phyloP scores from a whole-genome alignment of 2,329 filamentous ascomycete species.

The Pyrenophora tritici-repentis region DNA sequence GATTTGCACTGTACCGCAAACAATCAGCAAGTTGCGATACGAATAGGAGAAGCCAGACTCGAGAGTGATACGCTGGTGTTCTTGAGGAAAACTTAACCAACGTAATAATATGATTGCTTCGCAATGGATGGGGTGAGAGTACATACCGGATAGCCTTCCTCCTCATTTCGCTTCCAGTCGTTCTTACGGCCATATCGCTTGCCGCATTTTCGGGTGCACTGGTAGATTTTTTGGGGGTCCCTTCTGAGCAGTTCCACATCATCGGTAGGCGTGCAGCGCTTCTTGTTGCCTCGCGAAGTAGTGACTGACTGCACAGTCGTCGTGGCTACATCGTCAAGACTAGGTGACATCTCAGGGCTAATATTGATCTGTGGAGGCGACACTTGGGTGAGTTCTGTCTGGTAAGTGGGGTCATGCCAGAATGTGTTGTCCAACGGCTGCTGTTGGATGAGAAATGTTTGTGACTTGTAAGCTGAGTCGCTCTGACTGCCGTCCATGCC shows the following conservation, averaged over 20 bases:
- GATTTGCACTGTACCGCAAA: slow-evolving; percentile 25
- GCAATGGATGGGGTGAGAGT: background rate
- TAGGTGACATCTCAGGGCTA: slow-evolving; percentile 21
- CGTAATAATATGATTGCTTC: slow-evolving; percentile 11
- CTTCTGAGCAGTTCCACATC: slow-evolving; percentile 35
- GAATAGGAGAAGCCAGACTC: too few relatives aligned
- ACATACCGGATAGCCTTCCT: slow-evolving; percentile 40
- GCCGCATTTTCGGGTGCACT: slow-evolving; percentile 46
- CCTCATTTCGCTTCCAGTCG: slow-evolving; percentile 48
- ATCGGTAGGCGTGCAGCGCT: slow-evolving; percentile 43
- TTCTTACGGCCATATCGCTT: slow-evolving; percentile 47
- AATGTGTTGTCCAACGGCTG: slow-evolving; percentile 27
- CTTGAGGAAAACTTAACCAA: background rate
- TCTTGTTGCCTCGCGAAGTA: slow-evolving; percentile 37
- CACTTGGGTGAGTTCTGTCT: slow-evolving; percentile 21
- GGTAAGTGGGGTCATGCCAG: slow-evolving; percentile 22
- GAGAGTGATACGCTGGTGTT: too few relatives aligned
- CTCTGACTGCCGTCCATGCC: slow-evolving; percentile 38
- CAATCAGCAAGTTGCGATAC: too few relatives aligned
- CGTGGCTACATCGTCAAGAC: slow-evolving; percentile 22
- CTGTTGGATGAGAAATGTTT: slow-evolving; percentile 35
- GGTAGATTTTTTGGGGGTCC: slow-evolving; percentile 45
- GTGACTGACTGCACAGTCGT: slow-evolving; percentile 20
- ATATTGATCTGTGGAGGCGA: slow-evolving; percentile 19
- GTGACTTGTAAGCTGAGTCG: slow-evolving; percentile 47